Base-by-base conservation (phyloP, 768 basidiomycete genomes). In the Collybia mongolica region DNA sequence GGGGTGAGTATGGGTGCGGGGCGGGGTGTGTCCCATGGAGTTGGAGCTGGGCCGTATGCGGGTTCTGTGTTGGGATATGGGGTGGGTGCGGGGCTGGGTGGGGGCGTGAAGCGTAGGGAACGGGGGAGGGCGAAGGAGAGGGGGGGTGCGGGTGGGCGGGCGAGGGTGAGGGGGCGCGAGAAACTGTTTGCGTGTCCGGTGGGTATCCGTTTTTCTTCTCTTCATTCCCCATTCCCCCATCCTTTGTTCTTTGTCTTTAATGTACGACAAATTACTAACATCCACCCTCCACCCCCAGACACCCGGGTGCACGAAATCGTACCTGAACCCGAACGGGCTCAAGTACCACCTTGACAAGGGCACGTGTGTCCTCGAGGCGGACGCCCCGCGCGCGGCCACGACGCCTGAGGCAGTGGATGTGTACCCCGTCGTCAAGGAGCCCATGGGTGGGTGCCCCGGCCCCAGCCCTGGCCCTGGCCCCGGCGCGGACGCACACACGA, bases 341-440 rank as follows among this genome's bases (percentile, higher is more conserved):
- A 83, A 83, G 61, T 85, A 87, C 57, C 84, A 86, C 56, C 64
- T 82, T 44, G 80, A 83, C 57, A 85, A 82, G 58, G 84, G 84
- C 9, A 84, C 80, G 2, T 86, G 86, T 61, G 75, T 71, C 51
- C 67, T 76, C 35, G 74, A 72, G 36, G 39, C 45, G 32, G 53
- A 22, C 15, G 32, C 11, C 24, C 7, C 24, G n/a, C n/a, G n/a
- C 24, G 3, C 24, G 3, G 11, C 14, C 32, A 3, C 6, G 14
- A 32, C 4, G 11, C 5, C 9, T 3, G 32, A 32, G 11, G 32
- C 32, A 14, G 32, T 32, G 2, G 32, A 32, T 12, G 32, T 32
- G 14, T 32, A 32, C 14, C 32, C 32, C 32, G 32, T 32, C 11
- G 11, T 32, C 3, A 6, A 12, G 11, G 32, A 32, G 11, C 2